Evolutionary conservation across 164 flowering plant genomes (phyloP).

Genomic region (Umbellularia californica): DNA sequence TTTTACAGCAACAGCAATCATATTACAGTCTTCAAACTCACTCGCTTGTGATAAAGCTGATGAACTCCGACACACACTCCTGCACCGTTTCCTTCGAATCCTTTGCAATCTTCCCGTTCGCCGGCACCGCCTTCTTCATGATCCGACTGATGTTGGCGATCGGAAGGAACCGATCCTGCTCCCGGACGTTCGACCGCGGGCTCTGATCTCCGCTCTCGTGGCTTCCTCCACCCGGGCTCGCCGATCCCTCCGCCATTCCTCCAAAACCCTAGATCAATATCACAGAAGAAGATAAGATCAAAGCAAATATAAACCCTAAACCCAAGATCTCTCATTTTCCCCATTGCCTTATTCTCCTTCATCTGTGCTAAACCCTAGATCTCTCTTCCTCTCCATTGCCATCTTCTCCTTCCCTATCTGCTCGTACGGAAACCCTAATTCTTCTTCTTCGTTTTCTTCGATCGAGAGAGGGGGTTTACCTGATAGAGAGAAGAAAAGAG

Average conservation of each 20-base stretch:
- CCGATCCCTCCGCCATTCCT: conserved; percentile 30
- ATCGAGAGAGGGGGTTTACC: background rate
- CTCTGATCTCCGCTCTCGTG: conserved; percentile 37
- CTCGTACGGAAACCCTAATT: too few species aligned
- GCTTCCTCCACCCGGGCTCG: conserved; percentile 39
- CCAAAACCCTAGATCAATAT: conserved; percentile 11
- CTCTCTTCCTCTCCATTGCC: too few species aligned
- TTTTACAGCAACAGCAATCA: background rate
- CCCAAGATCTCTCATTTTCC: background rate
- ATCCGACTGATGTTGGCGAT: conserved; percentile 44
- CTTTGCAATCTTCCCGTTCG: conserved; percentile 42
- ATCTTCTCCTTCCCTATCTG: too few species aligned
- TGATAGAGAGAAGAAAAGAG: background rate
- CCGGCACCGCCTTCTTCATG: conserved; percentile 45
- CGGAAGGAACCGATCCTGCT: conserved; percentile 40
- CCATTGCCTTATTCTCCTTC: background rate
- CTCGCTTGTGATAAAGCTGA: conserved; percentile 48
- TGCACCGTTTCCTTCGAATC: conserved; percentile 46
- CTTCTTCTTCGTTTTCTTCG: background rate
- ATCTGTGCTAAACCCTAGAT: background rate
- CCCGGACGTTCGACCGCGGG: conserved; percentile 32
- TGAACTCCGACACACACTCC: conserved; percentile 44
- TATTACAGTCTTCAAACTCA: background rate
- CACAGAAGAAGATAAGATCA: background rate
- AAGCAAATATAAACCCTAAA: background rate